phyloP scores from a whole-genome alignment of 176 grass and related monocot genomes.

The Chrysopogon serrulatus region DNA sequence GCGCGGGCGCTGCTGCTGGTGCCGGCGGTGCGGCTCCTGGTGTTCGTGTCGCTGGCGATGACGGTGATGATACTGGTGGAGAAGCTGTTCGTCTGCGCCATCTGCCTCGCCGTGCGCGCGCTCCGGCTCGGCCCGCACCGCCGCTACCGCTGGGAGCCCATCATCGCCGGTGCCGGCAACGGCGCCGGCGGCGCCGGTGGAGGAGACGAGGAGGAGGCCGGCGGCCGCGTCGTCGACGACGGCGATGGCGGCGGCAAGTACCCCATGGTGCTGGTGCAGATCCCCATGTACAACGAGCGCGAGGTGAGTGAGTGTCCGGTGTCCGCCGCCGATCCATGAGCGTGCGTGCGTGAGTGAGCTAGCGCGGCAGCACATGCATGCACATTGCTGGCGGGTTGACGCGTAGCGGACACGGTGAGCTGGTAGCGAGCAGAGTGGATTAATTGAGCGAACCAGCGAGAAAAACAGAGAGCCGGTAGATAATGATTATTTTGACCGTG shows the following conservation, averaged over 20 bases:
- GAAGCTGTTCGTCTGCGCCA: constrained; percentile 55
- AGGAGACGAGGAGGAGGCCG: constrained; percentile 16
- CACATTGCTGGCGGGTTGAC: neutral
- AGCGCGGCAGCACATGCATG: neutral
- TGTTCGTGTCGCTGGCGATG: constrained; percentile 49
- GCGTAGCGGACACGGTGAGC: neutral
- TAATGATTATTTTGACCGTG: neutral
- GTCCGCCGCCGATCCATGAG: neutral
- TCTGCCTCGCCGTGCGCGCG: constrained; percentile 26
- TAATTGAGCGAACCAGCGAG: neutral
- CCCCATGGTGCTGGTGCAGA: constrained; percentile 94
- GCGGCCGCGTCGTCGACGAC: no score
- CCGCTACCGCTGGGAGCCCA: constrained; percentile 53
- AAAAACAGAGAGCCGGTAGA: no score
- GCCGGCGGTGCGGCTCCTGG: constrained; percentile 29
- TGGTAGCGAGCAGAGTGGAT: neutral
- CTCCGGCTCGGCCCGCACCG: constrained; percentile 49
- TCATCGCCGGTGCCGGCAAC: neutral
- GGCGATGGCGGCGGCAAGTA: neutral
- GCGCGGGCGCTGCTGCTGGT: constrained; percentile 43
- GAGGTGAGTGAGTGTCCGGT: constrained; percentile 34
- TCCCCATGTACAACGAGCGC: constrained; percentile 98
- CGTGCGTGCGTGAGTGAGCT: neutral
- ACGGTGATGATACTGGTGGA: constrained; percentile 66
- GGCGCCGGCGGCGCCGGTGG: neutral